phyloP scores from a whole-genome alignment of 208 protist genomes.

The Leishmania turanica region DNA sequence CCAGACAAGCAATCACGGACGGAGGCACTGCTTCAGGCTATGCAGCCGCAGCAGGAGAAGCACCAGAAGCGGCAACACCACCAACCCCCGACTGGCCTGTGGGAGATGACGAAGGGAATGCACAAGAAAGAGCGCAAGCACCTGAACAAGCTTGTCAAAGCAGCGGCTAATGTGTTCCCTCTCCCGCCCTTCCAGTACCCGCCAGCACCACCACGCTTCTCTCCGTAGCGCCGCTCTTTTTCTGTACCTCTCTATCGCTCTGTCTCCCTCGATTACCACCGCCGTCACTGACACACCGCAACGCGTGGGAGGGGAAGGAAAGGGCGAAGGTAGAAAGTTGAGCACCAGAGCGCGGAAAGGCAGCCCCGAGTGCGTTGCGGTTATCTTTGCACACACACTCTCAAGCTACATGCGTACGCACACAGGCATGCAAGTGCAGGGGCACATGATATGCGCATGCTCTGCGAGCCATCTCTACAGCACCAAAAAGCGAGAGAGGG shows the following conservation, averaged over 20 bases:
- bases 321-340: background rate
- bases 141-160: slow-evolving; percentile 11
- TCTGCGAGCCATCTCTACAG: background rate
- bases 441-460: background rate
- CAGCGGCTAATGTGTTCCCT: slow-evolving; percentile 6
- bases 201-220: background rate
- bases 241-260: background rate
- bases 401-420: background rate
- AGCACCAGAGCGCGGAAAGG: background rate
- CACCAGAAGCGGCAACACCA: background rate
- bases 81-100: background rate
- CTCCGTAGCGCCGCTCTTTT: background rate
- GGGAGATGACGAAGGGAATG: background rate
- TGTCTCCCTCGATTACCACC: background rate
- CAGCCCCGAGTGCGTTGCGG: background rate
- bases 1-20: slow-evolving; percentile 2
- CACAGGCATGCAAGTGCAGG: background rate
- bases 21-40: background rate
- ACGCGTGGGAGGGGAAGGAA: background rate
- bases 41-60: background rate
- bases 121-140: slow-evolving; percentile 6
- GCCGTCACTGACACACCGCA: background rate
- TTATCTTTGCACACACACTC: background rate
- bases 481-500: no score
- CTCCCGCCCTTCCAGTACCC: background rate